These are phyloP conservation scores for Cucurbita ficifolia DNA, from an alignment of 306 rosid species.

Conservation along the genomic window DNA sequence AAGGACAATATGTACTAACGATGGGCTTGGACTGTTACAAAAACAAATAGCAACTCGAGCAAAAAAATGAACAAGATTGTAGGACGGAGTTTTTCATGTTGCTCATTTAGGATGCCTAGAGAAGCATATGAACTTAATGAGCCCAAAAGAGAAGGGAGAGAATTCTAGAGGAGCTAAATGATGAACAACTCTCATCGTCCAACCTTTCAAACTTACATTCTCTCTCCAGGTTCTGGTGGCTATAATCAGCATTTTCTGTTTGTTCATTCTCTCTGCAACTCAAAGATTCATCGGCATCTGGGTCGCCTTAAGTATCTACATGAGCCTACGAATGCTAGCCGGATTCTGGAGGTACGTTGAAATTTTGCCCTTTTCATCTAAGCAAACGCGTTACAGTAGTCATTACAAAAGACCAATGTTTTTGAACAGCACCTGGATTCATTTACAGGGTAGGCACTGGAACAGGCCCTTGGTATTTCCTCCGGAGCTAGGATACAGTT, in stretches of 20 bases:
- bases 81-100: not conserved
- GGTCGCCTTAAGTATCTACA: constrained; percentile 75
- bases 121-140: not conserved
- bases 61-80: not conserved
- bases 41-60: not conserved
- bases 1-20: no score
- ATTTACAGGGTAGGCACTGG: constrained; percentile 80
- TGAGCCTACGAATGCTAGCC: constrained; percentile 69
- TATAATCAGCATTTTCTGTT: constrained; percentile 50
- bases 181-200: not conserved
- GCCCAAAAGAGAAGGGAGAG: not conserved
- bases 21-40: no score
- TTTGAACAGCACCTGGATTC: not conserved
- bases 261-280: constrained; percentile 52
- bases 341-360: constrained; percentile 68
- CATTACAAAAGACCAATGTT: not conserved
- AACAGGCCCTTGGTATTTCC: constrained; percentile 89
- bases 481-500: constrained; percentile 16
- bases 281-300: constrained; percentile 81
- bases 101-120: not conserved
- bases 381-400: not conserved
- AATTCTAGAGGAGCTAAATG: not conserved
- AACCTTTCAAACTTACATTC: not conserved
- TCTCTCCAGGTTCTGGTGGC: constrained; percentile 68
- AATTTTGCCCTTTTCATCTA: not conserved